Conservation (phyloP, 2,329 filamentous ascomycete species). For the Penicillium brevicompactum region DNA sequence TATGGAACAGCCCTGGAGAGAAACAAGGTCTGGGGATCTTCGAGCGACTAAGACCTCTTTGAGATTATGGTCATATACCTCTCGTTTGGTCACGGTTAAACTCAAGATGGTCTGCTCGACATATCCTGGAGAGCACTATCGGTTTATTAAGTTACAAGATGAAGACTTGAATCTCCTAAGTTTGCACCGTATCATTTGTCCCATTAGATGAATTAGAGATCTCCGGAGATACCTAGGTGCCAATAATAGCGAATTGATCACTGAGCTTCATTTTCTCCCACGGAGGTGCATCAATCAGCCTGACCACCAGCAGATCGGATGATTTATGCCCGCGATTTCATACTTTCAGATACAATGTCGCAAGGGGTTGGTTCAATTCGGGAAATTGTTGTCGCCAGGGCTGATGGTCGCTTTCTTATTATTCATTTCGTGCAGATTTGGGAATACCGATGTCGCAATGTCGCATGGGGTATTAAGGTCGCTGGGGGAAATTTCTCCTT, state of each 20-base stretch:
- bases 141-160: too few relatives aligned
- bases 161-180: too few relatives aligned
- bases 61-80: too few relatives aligned
- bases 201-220: not conserved
- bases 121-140: too few relatives aligned
- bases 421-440: not conserved
- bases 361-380: not conserved
- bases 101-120: too few relatives aligned
- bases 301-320: slow-evolving; percentile 19
- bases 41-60: too few relatives aligned
- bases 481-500: not conserved
- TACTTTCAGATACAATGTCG: not conserved
- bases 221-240: not conserved
- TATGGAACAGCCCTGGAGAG: too few relatives aligned
- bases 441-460: slow-evolving; percentile 2
- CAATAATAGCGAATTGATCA: not conserved
- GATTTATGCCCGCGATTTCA: slow-evolving; percentile 6
- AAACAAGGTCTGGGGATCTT: too few relatives aligned
- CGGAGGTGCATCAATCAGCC: slow-evolving; percentile 12
- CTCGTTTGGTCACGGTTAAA: too few relatives aligned
- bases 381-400: slow-evolving; percentile 14
- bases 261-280: not conserved
- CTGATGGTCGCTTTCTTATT: slow-evolving; percentile 9
- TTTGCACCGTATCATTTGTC: not conserved
- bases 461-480: slow-evolving; percentile 15